Evolutionary conservation across 2,329 filamentous ascomycete genomes (phyloP).

Genomic region (Arthrobotrys pseudoclavata): DNA sequence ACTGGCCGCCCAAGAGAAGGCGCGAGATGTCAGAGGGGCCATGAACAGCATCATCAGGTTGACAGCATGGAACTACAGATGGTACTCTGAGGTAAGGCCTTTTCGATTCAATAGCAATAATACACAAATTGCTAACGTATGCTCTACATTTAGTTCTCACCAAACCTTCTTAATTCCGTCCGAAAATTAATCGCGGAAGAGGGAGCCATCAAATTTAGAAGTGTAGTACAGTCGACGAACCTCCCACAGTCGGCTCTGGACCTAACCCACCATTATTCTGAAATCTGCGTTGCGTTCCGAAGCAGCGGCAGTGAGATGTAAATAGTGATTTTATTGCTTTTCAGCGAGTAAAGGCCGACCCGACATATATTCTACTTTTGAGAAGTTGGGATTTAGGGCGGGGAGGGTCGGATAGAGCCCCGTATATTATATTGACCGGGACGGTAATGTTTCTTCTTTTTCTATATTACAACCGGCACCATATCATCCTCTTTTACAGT

Average conservation of each 20-base stretch:
- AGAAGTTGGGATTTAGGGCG: not conserved
- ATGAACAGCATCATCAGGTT: constrained; percentile 88
- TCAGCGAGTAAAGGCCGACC: constrained; percentile 11
- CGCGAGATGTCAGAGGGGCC: constrained; percentile 82
- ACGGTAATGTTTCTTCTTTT: constrained; percentile 21
- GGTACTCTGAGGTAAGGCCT: constrained; percentile 87
- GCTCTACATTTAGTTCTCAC: constrained; percentile 78
- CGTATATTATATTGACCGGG: not conserved
- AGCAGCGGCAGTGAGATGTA: constrained; percentile 84
- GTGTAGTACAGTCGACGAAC: constrained; percentile 95
- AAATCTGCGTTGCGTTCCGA: constrained; percentile 91
- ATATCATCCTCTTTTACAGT: not conserved
- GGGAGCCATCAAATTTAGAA: constrained; percentile 95
- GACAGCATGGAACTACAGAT: constrained; percentile 98
- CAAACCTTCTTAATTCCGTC: constrained; percentile 86
- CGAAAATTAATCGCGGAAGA: constrained; percentile 96
- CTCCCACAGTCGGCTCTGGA: constrained; percentile 93
- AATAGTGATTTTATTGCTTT: constrained; percentile 37
- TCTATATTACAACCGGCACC: not conserved
- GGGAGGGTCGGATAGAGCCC: not conserved
- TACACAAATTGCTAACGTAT: constrained; percentile 56
- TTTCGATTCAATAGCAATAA: not conserved
- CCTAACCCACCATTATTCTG: constrained; percentile 94
- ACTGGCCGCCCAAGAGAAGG: constrained; percentile 81
- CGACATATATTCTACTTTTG: constrained; percentile 17